These are phyloP conservation scores for Sicyos baderoa DNA, from an alignment of 306 rosid genomes.

Conservation along the genomic window DNA sequence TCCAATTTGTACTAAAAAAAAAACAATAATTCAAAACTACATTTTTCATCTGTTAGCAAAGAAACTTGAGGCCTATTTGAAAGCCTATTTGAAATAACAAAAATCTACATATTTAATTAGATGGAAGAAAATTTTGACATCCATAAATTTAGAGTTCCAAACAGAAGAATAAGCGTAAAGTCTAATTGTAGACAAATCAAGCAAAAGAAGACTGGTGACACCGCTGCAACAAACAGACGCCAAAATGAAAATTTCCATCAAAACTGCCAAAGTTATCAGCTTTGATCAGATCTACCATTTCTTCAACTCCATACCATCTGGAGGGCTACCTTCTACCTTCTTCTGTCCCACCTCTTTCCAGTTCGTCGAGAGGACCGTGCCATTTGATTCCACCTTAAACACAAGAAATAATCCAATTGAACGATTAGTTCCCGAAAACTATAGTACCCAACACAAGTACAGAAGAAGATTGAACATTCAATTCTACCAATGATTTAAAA, in stretches of 20 bases:
- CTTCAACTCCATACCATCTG: slow-evolving; percentile 94
- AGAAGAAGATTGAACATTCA: too few species aligned
- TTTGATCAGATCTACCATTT: slow-evolving; percentile 57
- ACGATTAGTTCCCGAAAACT: background rate
- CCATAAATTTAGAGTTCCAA: background rate
- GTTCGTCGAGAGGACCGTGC: slow-evolving; percentile 86
- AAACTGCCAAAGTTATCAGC: background rate
- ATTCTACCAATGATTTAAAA: too few species aligned
- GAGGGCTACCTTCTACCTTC: slow-evolving; percentile 95
- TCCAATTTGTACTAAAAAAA: too few species aligned
- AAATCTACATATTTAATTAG: background rate
- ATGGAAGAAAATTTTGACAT: background rate
- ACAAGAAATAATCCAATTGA: background rate
- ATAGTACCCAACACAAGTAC: too few species aligned
- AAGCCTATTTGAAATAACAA: background rate
- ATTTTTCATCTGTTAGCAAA: too few species aligned
- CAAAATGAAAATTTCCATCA: background rate
- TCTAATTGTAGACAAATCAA: slow-evolving; percentile 6
- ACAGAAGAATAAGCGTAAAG: background rate
- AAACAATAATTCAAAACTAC: too few species aligned
- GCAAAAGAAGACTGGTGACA: background rate
- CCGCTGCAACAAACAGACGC: background rate
- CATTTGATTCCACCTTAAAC: slow-evolving; percentile 72
- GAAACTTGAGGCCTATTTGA: too few species aligned
- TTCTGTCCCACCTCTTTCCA: slow-evolving; percentile 94